phyloP scores from a whole-genome alignment of 73 alveolate species.

The Paramecium pentaurelia region DNA sequence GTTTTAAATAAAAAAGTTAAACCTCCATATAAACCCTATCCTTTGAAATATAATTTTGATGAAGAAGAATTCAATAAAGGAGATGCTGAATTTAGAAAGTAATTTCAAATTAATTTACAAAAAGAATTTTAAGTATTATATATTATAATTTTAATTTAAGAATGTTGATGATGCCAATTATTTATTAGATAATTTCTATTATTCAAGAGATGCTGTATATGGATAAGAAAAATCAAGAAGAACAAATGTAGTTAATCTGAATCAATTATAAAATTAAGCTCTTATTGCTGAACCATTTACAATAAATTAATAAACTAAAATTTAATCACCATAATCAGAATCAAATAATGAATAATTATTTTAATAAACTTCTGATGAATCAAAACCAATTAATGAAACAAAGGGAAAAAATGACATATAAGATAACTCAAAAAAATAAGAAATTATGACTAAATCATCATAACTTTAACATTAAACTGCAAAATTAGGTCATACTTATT shows the following conservation, averaged over 20 bases:
- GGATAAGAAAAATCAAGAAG: not conserved
- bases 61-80: slow-evolving; percentile 61
- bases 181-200: not conserved
- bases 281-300: not conserved
- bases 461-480: not conserved
- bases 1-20: slow-evolving; percentile 16
- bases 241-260: not conserved
- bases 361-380: not conserved
- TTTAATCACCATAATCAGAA: not conserved
- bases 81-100: slow-evolving; percentile 58
- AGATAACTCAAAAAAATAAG: not conserved
- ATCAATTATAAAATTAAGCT: not conserved
- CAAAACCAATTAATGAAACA: not conserved
- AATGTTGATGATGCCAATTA: not conserved
- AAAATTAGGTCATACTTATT: not conserved
- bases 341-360: not conserved
- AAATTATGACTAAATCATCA: not conserved
- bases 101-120: not conserved
- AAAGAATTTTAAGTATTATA: slow-evolving; percentile 6
- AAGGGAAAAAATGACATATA: not conserved
- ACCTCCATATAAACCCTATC: slow-evolving; percentile 58
- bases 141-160: not conserved
- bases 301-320: not conserved
- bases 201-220: not conserved
- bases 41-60: slow-evolving; percentile 53